phyloP scores from a whole-genome alignment of 2,329 filamentous ascomycete species.

The Curvularia spicifera region DNA sequence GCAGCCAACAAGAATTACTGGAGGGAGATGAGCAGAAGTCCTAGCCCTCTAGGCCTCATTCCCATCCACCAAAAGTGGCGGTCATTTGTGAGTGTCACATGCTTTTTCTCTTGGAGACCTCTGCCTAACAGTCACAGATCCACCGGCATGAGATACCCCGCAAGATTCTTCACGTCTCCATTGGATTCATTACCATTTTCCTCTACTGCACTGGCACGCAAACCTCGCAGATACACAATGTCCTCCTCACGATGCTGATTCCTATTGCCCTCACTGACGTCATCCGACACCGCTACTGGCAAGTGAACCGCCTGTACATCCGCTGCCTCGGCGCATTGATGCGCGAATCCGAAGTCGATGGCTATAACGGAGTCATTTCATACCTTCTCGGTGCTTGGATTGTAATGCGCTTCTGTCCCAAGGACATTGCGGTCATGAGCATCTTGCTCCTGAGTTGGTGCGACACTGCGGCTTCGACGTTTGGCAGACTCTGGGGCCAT shows the following conservation, averaged over 20 bases:
- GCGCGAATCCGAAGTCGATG: constrained; percentile 92
- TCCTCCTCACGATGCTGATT: constrained; percentile 78
- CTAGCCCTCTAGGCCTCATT: constrained; percentile 90
- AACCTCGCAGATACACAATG: constrained; percentile 78
- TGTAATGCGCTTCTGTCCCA: constrained; percentile 85
- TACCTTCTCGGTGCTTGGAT: constrained; percentile 91
- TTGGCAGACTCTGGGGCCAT: constrained; percentile 85
- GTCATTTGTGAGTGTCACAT: constrained; percentile 68
- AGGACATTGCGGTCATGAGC: constrained; percentile 88
- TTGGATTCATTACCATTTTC: constrained; percentile 90
- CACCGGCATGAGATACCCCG: constrained; percentile 97
- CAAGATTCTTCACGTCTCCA: constrained; percentile 92
- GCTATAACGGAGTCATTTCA: constrained; percentile 97
- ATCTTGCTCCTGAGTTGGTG: constrained; percentile 96
- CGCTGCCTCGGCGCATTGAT: constrained; percentile 85
- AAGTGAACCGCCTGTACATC: constrained; percentile 88
- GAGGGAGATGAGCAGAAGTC: constrained; percentile 88
- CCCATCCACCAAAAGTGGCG: constrained; percentile 93
- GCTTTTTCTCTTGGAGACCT: neutral
- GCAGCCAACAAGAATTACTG: constrained; percentile 73
- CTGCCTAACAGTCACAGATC: constrained; percentile 46
- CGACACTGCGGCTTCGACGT: constrained; percentile 94
- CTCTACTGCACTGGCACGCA: constrained; percentile 83
- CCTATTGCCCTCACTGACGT: constrained; percentile 85
- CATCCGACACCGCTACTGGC: constrained; percentile 79